These are phyloP conservation scores for Taphrina sp. DNA, from an alignment of 1,139 yeast genomes.

Conservation along the genomic window DNA sequence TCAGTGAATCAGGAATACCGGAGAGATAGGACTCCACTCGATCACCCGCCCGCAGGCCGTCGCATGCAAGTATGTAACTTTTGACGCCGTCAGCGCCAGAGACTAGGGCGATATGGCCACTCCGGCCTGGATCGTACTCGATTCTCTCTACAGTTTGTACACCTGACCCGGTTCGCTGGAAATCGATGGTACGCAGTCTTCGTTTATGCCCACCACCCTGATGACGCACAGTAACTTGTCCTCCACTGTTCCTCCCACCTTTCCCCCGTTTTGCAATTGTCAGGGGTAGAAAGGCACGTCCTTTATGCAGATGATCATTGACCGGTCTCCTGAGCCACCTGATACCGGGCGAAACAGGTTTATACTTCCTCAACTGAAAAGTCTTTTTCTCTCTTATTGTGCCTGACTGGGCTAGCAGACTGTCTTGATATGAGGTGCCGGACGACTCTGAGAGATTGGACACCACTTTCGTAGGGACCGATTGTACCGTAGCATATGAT, in stretches of 20 bases:
- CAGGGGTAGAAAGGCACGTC: constrained; percentile 72
- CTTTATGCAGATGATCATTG: constrained; percentile 82
- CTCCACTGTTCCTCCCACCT: constrained; percentile 88
- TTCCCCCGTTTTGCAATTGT: constrained; percentile 71
- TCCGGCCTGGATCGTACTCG: constrained; percentile 94
- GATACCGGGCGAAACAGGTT: constrained; percentile 39
- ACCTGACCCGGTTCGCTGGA: constrained; percentile 65
- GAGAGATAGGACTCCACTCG: constrained; percentile 80
- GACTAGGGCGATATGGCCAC: constrained; percentile 87
- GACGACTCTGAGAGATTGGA: background rate
- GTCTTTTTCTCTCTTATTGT: constrained; percentile 14
- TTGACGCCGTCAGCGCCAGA: constrained; percentile 64
- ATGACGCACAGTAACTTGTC: constrained; percentile 86
- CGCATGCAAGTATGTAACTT: constrained; percentile 83
- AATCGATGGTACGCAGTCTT: constrained; percentile 79
- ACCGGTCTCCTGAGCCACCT: constrained; percentile 88
- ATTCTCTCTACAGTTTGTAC: constrained; percentile 78
- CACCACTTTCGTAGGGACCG: background rate
- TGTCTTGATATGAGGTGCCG: background rate
- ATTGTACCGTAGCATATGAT: constrained; percentile 12
- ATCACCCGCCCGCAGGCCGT: constrained; percentile 92
- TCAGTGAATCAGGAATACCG: constrained; percentile 78
- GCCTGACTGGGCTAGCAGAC: background rate
- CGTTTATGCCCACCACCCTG: constrained; percentile 97
- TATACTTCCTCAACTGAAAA: constrained; percentile 36